Conservation (phyloP, 768 basidiomycete species). For the Pleurotus giganteus region DNA sequence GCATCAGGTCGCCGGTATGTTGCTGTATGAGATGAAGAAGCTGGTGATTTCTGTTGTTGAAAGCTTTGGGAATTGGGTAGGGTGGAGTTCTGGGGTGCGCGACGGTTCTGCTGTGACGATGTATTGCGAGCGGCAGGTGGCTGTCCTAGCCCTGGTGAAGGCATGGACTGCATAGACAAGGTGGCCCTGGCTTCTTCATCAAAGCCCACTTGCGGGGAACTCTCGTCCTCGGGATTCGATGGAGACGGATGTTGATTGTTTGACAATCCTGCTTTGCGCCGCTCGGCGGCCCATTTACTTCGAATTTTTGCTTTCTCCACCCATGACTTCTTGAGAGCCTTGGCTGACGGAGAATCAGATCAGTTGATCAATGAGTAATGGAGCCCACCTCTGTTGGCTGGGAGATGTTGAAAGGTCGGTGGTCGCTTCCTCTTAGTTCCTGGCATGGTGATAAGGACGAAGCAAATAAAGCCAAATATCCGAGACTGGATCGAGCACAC, state of each 20-base stretch:
- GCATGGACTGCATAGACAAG: slow-evolving; percentile 13
- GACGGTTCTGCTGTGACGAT: too few species aligned
- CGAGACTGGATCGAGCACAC: slow-evolving; percentile 13
- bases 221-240: slow-evolving; percentile 16
- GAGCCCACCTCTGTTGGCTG: slow-evolving; percentile 55
- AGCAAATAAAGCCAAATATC: slow-evolving; percentile 6
- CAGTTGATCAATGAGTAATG: not conserved
- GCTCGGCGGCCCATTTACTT: slow-evolving; percentile 74
- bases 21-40: not conserved
- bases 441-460: slow-evolving; percentile 18
- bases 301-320: slow-evolving; percentile 75
- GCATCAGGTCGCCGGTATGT: not conserved
- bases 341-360: slow-evolving; percentile 45
- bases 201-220: not conserved
- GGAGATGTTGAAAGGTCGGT: slow-evolving; percentile 70
- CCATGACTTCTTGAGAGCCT: slow-evolving; percentile 79
- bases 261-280: slow-evolving; percentile 41
- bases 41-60: not conserved
- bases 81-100: too few species aligned
- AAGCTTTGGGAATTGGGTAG: not conserved
- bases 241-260: not conserved
- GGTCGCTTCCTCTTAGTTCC: slow-evolving; percentile 43
- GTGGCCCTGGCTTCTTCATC: slow-evolving; percentile 17
- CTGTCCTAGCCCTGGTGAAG: not conserved
- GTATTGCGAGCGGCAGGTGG: too few species aligned